Base-by-base conservation (phyloP, 768 basidiomycete genomes). In the Phylloporus rhodoxanthus region DNA sequence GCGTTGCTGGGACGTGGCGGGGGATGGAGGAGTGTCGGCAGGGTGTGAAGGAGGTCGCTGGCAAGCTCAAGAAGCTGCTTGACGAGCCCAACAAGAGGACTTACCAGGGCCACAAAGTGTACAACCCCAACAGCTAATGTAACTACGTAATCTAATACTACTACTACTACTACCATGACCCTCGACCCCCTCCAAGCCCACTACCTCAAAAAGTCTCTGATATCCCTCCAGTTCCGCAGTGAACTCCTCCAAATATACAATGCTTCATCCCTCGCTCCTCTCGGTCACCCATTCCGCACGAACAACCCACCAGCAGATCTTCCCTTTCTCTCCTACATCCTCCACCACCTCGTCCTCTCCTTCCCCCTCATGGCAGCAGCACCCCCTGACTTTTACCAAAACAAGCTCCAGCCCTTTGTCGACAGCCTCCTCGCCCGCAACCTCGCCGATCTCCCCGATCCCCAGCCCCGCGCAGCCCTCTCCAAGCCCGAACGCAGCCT, bases 141-240 rank as follows among this genome's bases (percentile, higher is more conserved):
- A 36, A 45, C 53, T 28, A 57, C 55, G 52, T 61, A 61, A 57
- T 62, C 43, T 20, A 7, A 9, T 43, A 7, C 40, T 8, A 39
- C 19, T 23, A 39, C 43, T 20, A 7, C n/a, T 43, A 7, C 40
- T 8, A 39, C 19, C 30, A 39, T 62, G 15, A 68, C 72, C 44
- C 80, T 97, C 43, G 90, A 91, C 1, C 90, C 95, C 11, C 72
- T 94, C 42, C 85, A 94, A 37, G 92, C 94, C 4, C 96, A 99
- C 65, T 99, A 99, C 69, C 88, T 99, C 66, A 99, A 98, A 76
- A 98, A 98, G 69, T 80, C 90, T 15, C 83, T 99, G 48, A 77
- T 97, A 38, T 81, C 87, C 57, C 83, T 97, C 45, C 85, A 97
- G 67, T 83, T 97, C 59, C 70, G 73, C 58, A 71, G 70, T n/a